These are phyloP conservation scores for Kwoniella dendrophila DNA, from an alignment of 768 basidiomycete species.

Conservation along the genomic window DNA sequence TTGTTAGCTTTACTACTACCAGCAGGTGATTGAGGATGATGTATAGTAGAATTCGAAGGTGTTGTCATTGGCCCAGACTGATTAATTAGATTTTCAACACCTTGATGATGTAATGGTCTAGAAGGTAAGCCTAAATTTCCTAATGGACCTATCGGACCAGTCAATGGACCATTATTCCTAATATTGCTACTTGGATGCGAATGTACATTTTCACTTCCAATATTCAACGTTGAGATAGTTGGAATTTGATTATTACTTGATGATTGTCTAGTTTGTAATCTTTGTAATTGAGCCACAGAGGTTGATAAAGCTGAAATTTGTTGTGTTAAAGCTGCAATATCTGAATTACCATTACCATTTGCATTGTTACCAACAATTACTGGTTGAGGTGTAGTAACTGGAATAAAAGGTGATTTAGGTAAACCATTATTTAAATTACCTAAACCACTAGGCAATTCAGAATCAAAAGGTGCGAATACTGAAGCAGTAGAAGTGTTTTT, in stretches of 20 bases:
- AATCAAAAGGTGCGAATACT: constrained; percentile 19
- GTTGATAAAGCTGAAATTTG: constrained; percentile 53
- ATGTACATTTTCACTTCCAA: constrained; percentile 1
- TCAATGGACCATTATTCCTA: no score
- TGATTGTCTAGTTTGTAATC: constrained; percentile 37
- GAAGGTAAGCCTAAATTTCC: constrained; percentile 5
- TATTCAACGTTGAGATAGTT: background rate
- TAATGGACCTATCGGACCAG: no score
- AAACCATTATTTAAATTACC: background rate
- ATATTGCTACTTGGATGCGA: no score
- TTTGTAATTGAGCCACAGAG: constrained; percentile 54
- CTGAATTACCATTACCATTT: constrained; percentile 6
- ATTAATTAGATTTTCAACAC: constrained; percentile 14
- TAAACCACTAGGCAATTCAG: background rate
- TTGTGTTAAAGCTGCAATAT: constrained; percentile 41
- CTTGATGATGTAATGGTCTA: constrained; percentile 22
- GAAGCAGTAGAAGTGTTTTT: constrained; percentile 4
- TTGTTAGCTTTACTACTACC: background rate
- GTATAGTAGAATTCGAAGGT: constrained; percentile 11
- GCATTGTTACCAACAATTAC: background rate
- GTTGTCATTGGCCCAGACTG: constrained; percentile 26
- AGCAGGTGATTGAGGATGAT: background rate
- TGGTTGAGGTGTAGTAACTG: constrained; percentile 8
- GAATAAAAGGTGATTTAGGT: constrained; percentile 26
- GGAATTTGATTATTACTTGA: constrained; percentile 1